These are phyloP conservation scores for Sordariomycetes sp. DNA, from an alignment of 2,329 filamentous ascomycete species.

Conservation along the genomic window DNA sequence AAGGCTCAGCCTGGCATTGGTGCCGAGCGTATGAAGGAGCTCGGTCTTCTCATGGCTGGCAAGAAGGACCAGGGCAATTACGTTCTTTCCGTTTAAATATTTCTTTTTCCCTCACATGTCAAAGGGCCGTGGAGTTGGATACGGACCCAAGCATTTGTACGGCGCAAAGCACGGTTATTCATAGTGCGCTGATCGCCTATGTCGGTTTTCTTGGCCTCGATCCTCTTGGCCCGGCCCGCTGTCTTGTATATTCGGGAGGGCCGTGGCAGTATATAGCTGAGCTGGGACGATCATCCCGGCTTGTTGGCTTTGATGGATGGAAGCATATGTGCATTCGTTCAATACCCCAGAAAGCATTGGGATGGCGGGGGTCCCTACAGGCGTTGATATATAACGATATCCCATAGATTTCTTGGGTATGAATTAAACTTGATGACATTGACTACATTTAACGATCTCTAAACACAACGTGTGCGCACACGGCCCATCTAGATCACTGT, in stretches of 20 bases:
- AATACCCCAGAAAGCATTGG: neutral
- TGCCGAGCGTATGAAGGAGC: slow-evolving; percentile 73
- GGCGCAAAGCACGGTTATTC: neutral
- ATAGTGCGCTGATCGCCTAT: neutral
- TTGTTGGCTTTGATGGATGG: too few relatives aligned
- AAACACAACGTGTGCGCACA: too few relatives aligned
- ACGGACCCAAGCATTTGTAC: neutral
- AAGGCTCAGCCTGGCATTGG: slow-evolving; percentile 70
- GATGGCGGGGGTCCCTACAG: neutral
- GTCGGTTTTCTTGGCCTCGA: too few relatives aligned
- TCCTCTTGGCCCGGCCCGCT: too few relatives aligned
- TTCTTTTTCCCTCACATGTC: slow-evolving; percentile 5
- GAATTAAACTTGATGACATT: neutral
- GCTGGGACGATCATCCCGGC: too few relatives aligned
- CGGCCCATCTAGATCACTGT: too few relatives aligned
- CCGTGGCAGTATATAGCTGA: too few relatives aligned
- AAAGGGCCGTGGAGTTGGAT: too few relatives aligned
- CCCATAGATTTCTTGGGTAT: neutral
- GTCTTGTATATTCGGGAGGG: too few relatives aligned
- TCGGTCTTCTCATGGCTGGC: slow-evolving; percentile 82
- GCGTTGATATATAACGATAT: neutral
- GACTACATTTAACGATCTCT: too few relatives aligned
- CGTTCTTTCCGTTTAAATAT: slow-evolving; percentile 59
- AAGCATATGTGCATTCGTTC: neutral
- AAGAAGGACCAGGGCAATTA: slow-evolving; percentile 67